Base-by-base conservation (phyloP, 1,284 basidiomycete genomes). In the Phenoliferia sp. region DNA sequence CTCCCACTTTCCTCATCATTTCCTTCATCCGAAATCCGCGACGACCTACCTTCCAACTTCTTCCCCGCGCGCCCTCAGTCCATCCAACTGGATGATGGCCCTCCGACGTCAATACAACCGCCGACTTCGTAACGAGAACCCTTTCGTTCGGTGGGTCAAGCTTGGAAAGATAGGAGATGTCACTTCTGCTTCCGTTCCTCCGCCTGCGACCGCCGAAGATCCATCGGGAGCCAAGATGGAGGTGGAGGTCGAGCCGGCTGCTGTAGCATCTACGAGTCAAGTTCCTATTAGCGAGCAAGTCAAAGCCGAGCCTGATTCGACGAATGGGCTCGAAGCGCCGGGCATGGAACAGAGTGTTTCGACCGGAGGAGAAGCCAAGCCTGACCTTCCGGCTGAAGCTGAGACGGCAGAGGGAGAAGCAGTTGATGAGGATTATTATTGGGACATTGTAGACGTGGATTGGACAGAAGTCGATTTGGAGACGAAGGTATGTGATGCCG, bases 381-480 rank as follows among this genome's bases (percentile, higher is more conserved):
- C n/a, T n/a, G n/a, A n/a, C n/a, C n/a, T n/a, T n/a, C n/a, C n/a
- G n/a, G n/a, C n/a, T n/a, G n/a, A n/a, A n/a, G n/a, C n/a, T n/a
- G n/a, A n/a, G n/a, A n/a, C n/a, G n/a, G n/a, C n/a, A n/a, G n/a
- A n/a, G n/a, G n/a, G n/a, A n/a, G n/a, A n/a, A n/a, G n/a, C n/a
- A n/a, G n/a, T n/a, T n/a, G n/a, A n/a, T n/a, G n/a, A n/a, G n/a
- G n/a, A n/a, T n/a, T n/a, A n/a, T n/a, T 68, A 65, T 34, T 59
- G 66, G 54, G 67, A 71, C 39, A 76, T 76, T 4, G 55, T 74
- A 12, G 70, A 68, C 0, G 68, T 79, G 55, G 76, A 77, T 58
- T 85, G 83, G 83, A 78, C 75, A 3, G 79, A 81, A 7, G 74
- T 84, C 1, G 78, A 80, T 2, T 66, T 84, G 17, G 73, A 78